Percentiles rank a stretch among this genome's conserved stretches.
Conservation (phyloP, 23 red algal species). For the Gracilaria vermiculophylla region DNA sequence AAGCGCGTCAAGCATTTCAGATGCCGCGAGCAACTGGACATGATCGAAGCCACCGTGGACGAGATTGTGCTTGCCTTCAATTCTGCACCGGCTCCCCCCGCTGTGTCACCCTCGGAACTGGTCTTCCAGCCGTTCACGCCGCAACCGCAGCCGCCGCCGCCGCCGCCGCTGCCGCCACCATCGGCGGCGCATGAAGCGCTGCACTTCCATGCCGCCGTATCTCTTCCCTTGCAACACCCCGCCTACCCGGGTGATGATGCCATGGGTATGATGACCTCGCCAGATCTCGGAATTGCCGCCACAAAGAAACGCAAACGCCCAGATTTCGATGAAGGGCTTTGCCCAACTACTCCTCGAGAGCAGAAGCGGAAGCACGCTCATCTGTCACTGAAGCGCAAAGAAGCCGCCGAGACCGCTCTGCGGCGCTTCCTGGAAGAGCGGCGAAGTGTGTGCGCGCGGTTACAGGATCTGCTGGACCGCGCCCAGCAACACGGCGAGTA, state of each 20-base stretch:
- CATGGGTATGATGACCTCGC: not conserved
- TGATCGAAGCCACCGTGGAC: conserved; percentile 20
- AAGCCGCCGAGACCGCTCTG: conserved; percentile 20
- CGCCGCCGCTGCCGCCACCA: not conserved
- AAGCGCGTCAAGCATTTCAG: conserved; percentile 17
- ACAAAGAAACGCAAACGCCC: conserved; percentile 31
- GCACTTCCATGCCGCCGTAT: not conserved
- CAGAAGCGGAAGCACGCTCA: conserved; percentile 64
- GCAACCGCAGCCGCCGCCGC: not conserved
- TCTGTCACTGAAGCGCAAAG: conserved; percentile 48
- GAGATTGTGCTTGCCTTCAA: not conserved
- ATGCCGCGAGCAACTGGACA: conserved; percentile 18
- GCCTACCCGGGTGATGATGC: not conserved
- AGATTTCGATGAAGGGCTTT: conserved; percentile 8
- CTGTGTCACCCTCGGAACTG: not conserved
- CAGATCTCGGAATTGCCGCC: not conserved
- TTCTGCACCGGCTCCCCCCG: not conserved
- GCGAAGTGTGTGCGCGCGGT: not conserved
- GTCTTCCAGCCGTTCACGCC: conserved; percentile 3
- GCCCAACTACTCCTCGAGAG: conserved; percentile 38
- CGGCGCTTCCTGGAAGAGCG: conserved; percentile 14
- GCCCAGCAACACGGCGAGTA: conserved; percentile 18
- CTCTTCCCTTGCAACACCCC: not conserved
- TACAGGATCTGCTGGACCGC: conserved; percentile 5
- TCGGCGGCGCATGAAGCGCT: not conserved